Evolutionary conservation across 768 basidiomycete genomes (phyloP), one percentile per base, ranked within the genome.

Genomic region (Neoboletus magnificus): DNA sequence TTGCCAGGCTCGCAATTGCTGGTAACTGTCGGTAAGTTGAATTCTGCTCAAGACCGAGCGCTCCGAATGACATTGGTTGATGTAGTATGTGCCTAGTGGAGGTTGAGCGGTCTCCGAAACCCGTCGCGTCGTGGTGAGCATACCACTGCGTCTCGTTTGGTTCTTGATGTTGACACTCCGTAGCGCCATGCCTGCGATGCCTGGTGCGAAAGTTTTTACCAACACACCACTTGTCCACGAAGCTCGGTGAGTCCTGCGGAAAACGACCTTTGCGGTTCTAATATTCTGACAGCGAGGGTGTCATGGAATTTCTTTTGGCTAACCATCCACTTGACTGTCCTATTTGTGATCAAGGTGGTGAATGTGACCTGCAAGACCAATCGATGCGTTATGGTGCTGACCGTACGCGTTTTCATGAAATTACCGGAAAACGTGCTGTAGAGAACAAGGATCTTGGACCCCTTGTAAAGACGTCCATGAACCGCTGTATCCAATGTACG

Each of bases 351-450:
- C 95, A 98, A 74, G 96, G 95, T 70, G 96, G 97, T 55, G 95
- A 98, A 81, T 99, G 95, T 71, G 95, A 98, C 71, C 82, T 98
- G 9, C 96, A 98, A 77, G 96, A 98, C 75, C 96, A 98, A 73
- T 96, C 96, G 15, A 98, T 98, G 94, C 89, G 96, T 51, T 99
- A 98, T 67, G 97, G 97, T 40, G 90, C 95, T 8, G 97, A 99
- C 76, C 89, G 97, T 57, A 89, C 93, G 1, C 88, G 97, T 42
- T 98, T 98, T 84, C 97, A 98, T 76, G 97, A 99, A 76, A 92
- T 98, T 48, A 84, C 92, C 3, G 97, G 97, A 62, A 98, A 98
- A 74, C 93, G 97, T 52, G 97, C 97, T 0, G 91, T 96, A 18
- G 96, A 98, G 75, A 89, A 99, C 81, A 99, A 99, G 78, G 89